phyloP scores from a whole-genome alignment of 208 protist species.

The Cochliopodium minus region DNA sequence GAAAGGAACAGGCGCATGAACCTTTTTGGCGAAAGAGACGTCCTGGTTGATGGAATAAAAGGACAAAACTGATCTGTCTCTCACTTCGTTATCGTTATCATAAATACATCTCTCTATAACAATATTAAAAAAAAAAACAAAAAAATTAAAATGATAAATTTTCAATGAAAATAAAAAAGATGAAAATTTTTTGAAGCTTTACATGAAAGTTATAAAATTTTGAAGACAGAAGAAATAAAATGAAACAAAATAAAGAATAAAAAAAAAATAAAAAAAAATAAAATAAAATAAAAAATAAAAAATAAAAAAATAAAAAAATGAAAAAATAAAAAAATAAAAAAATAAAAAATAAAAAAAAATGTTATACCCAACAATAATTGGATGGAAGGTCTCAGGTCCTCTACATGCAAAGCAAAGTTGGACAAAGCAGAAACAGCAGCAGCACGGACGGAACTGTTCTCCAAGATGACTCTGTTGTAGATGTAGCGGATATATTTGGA shows the following conservation, averaged over 20 bases:
- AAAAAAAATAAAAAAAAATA: too few relatives aligned
- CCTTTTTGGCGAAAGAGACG: too few relatives aligned
- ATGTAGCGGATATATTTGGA: conserved; percentile 78
- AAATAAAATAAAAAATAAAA: conserved; percentile 15
- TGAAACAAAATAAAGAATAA: too few relatives aligned
- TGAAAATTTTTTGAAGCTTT: conserved; percentile 8
- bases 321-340: conserved; percentile 6
- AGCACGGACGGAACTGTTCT: conserved; percentile 69
- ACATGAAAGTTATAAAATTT: too few relatives aligned
- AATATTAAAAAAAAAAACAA: conserved; percentile 7
- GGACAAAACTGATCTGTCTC: conserved; percentile 84
- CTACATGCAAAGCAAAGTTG: conserved; percentile 75
- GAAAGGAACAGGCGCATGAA: too few relatives aligned
- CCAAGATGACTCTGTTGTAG: conserved; percentile 86
- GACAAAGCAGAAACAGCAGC: conserved; percentile 84
- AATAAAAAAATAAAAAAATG: conserved; percentile 19
- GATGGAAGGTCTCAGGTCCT: conserved; percentile 59
- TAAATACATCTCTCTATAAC: conserved; percentile 44
- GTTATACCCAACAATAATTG: conserved; percentile 61
- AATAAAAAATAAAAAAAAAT: not conserved
- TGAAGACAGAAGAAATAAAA: too few relatives aligned
- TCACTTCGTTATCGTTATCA: conserved; percentile 93
- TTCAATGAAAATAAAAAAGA: too few relatives aligned
- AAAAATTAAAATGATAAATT: too few relatives aligned
- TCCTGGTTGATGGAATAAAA: too few relatives aligned